Conservation (phyloP, 163 green algal genomes). For the Scenedesmus sp. region DNA sequence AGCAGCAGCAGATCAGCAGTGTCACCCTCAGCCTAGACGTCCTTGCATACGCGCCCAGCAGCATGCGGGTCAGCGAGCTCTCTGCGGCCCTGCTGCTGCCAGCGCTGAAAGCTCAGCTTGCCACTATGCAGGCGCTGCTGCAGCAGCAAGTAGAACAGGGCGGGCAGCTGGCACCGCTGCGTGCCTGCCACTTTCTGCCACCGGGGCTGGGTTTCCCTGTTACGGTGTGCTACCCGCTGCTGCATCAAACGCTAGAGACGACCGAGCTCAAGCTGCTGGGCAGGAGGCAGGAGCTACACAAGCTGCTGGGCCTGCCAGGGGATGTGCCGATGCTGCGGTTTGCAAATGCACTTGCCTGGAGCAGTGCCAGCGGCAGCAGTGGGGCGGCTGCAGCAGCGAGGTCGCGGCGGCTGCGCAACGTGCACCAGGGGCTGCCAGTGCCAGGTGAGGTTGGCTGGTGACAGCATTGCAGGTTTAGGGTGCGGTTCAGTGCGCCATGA, state of each 20-base stretch:
- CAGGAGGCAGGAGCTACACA: slow-evolving; percentile 64
- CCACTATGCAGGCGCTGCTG: not conserved
- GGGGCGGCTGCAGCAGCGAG: not conserved
- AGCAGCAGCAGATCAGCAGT: slow-evolving; percentile 1
- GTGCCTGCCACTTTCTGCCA: slow-evolving; percentile 74
- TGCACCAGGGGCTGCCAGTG: slow-evolving; percentile 78
- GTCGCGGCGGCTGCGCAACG: slow-evolving; percentile 72
- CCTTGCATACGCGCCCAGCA: slow-evolving; percentile 52
- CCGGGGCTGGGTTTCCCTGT: slow-evolving; percentile 64
- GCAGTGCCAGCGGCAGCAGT: not conserved
- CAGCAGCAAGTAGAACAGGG: not conserved
- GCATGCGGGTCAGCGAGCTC: not conserved
- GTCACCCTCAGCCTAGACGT: slow-evolving; percentile 59
- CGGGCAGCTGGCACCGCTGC: slow-evolving; percentile 34
- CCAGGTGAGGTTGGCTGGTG: slow-evolving; percentile 54
- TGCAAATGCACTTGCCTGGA: slow-evolving; percentile 70
- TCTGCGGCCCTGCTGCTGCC: slow-evolving; percentile 23
- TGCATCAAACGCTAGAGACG: slow-evolving; percentile 11
- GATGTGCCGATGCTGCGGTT: slow-evolving; percentile 81
- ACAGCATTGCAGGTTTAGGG: too few species aligned
- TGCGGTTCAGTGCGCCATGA: too few species aligned
- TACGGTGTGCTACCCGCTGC: slow-evolving; percentile 69
- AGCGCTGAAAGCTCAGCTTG: slow-evolving; percentile 56
- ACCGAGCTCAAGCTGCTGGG: slow-evolving; percentile 56
- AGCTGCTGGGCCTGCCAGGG: slow-evolving; percentile 74